Base-by-base conservation (phyloP, 1,284 basidiomycete genomes). In the Malassezia dermatis region DNA sequence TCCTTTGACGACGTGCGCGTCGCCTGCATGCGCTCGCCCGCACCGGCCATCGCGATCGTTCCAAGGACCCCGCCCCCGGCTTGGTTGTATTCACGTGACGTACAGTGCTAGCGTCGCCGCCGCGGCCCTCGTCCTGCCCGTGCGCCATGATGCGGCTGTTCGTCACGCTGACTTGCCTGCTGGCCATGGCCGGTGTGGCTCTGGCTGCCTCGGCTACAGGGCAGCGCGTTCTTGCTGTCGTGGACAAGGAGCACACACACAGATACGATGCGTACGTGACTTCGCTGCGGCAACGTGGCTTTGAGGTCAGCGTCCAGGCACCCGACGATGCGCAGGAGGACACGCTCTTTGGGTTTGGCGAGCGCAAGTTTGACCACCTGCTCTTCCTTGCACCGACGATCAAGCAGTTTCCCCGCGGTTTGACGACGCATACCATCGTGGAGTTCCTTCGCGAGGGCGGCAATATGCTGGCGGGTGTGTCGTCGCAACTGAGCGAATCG, bases 401-500 rank as follows among this genome's bases (percentile, higher is more conserved):
- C 50, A 69, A 70, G 48, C 86, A 79, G 28, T 83, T 84, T 58
- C 80, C 86, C 0, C 75, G 80, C 56, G 87, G 89, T 65, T 80
- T 98, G 48, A 83, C 83, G 1, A 89, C 93, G 0, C 88, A 93
- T 75, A 79, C 82, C 11, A 79, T 96, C 48, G 81, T 95, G 46
- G 73, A 80, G 32, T 83, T 88, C 45, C 80, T 91, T 59, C 79
- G 83, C 56, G 63, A 67, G 24, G 70, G 73, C 43, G 85, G 88
- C 48, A 95, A 96, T 78, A 79, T 96, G 57, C 80, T 98, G 59
- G 78, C 93, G 64, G 83, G 85, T 1, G 80, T 91, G 53, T 86
- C 87, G 1, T 78, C 85, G 24, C 82, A 65, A 12, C 58, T 78
- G 35, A 71, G 77, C 30, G 79, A 80, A 53, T 53, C 71, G 41